These are phyloP conservation scores for Elaeis guineensis DNA, from an alignment of 176 grass and related monocot species.

Conservation along the genomic window DNA sequence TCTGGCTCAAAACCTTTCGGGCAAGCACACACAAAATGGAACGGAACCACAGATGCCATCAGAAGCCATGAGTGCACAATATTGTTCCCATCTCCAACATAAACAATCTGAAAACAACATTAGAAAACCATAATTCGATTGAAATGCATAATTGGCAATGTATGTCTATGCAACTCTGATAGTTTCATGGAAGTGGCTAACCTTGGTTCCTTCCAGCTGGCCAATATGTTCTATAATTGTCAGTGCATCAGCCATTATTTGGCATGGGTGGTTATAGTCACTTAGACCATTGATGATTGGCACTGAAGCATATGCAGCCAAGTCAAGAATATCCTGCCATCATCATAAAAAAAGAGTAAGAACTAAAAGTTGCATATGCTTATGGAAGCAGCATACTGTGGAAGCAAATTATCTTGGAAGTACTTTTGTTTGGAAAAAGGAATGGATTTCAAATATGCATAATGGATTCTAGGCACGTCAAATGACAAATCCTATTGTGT, in stretches of 20 bases:
- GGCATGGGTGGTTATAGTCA: constrained; percentile 96
- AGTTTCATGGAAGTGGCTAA: constrained; percentile 6
- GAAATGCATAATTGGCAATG: too few relatives aligned
- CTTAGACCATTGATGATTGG: constrained; percentile 91
- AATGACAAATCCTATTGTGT: too few relatives aligned
- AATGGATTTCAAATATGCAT: too few relatives aligned
- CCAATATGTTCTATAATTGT: constrained; percentile 88
- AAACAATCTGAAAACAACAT: constrained; percentile 55
- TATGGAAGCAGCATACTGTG: too few relatives aligned
- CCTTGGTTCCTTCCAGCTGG: constrained; percentile 77
- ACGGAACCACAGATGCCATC: constrained; percentile 66
- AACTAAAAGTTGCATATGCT: not conserved
- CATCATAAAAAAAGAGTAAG: constrained; percentile 9
- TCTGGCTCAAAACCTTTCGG: constrained; percentile 96
- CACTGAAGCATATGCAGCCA: constrained; percentile 77
- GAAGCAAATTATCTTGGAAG: too few relatives aligned
- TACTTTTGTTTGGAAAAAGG: too few relatives aligned
- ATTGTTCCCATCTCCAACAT: constrained; percentile 95
- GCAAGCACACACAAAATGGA: constrained; percentile 91
- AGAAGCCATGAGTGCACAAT: constrained; percentile 98
- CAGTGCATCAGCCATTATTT: constrained; percentile 99
- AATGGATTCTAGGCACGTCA: too few relatives aligned
- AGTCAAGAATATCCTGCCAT: constrained; percentile 91
- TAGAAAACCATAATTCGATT: not conserved
- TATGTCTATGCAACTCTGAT: too few relatives aligned